Percentiles rank a stretch among this genome's conserved stretches.
phyloP scores from a whole-genome alignment of 1,284 basidiomycete species.

The Apiotrichum akiyoshidainum region DNA sequence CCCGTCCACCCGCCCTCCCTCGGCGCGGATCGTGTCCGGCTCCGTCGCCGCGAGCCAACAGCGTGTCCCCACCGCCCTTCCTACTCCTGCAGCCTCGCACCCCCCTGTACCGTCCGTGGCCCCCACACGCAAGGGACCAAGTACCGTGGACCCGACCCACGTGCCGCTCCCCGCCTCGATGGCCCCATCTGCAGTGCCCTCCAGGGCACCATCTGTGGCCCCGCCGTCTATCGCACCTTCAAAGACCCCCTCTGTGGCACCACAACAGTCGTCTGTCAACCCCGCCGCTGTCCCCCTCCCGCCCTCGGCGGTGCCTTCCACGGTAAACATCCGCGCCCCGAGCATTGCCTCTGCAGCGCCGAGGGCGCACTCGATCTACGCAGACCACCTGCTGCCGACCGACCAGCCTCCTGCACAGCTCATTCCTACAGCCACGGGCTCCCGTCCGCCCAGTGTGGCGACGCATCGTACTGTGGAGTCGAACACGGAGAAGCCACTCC shows the following conservation, averaged over 20 bases:
- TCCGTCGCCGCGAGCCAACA: too few relatives aligned
- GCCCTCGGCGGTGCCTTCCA: background rate
- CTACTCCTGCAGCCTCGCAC: too few relatives aligned
- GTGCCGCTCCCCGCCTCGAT: too few relatives aligned
- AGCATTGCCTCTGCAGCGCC: background rate
- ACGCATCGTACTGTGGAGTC: background rate
- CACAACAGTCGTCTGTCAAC: background rate
- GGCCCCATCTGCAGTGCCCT: too few relatives aligned
- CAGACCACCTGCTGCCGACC: background rate
- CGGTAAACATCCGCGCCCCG: background rate
- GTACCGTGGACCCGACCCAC: too few relatives aligned
- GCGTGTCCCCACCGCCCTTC: too few relatives aligned
- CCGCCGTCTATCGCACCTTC: too few relatives aligned
- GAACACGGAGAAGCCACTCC: slow-evolving; percentile 28
- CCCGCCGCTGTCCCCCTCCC: background rate
- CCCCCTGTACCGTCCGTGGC: too few relatives aligned
- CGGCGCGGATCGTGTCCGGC: too few relatives aligned
- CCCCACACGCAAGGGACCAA: too few relatives aligned
- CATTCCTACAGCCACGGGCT: background rate
- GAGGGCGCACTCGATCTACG: background rate
- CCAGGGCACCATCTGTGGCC: background rate
- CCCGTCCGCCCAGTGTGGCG: background rate
- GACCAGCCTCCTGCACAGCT: background rate
- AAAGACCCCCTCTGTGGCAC: background rate
- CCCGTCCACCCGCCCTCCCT: too few relatives aligned